phyloP scores from a whole-genome alignment of 345 rosid species.

The Rhodomyrtus tomentosa region DNA sequence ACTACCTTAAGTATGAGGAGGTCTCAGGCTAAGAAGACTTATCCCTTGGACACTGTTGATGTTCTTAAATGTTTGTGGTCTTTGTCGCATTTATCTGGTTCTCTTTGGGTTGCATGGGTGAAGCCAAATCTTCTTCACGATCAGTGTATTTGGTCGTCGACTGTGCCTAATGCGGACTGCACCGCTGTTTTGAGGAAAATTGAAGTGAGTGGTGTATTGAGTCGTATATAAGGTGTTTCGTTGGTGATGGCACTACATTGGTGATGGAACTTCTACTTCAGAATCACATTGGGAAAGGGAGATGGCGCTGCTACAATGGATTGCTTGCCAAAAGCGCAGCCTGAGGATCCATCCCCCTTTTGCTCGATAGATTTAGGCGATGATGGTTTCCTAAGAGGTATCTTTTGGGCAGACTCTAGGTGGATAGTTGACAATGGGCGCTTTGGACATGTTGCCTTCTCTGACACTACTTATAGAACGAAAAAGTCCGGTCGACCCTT shows the following conservation, averaged over 20 bases:
- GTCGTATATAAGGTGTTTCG: neutral
- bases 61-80: neutral
- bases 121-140: neutral
- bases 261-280: neutral
- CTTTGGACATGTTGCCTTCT: constrained; percentile 27
- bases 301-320: neutral
- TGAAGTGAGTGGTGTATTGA: neutral
- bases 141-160: neutral
- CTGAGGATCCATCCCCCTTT: neutral
- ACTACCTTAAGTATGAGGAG: neutral
- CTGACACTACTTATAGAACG: constrained; percentile 16
- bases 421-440: constrained; percentile 15
- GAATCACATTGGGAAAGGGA: neutral
- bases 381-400: constrained; percentile 1
- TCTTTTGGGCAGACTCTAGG: constrained; percentile 30
- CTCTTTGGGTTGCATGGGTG: neutral
- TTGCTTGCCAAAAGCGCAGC: neutral
- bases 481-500: constrained; percentile 22
- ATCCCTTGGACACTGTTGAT: neutral
- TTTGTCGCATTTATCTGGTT: neutral
- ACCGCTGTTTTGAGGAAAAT: neutral
- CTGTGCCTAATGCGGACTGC: neutral
- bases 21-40: neutral
- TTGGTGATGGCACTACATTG: too few relatives aligned
- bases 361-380: neutral